A percentile compares a stretch with the other conserved stretches of the same genome.
These are phyloP conservation scores for Eucalyptus pumila DNA, from an alignment of 345 rosid species.

Conservation along the genomic window DNA sequence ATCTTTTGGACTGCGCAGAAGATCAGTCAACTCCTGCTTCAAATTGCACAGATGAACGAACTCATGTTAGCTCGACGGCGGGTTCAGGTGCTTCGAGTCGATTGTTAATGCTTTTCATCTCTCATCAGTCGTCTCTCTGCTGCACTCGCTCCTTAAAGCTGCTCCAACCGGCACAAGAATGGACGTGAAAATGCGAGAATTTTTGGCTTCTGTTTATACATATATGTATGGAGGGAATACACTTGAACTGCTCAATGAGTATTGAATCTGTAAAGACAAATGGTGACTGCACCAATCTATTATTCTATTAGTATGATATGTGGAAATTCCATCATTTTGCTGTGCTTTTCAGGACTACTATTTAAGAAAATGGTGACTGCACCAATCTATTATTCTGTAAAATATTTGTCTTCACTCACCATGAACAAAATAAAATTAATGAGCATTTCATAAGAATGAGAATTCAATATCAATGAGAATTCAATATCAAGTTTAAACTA, in stretches of 20 bases:
- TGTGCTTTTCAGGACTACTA: not conserved
- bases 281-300: not conserved
- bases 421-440: too few relatives aligned
- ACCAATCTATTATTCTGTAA: too few relatives aligned
- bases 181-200: not conserved
- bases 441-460: too few relatives aligned
- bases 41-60: slow-evolving; percentile 24
- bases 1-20: slow-evolving; percentile 14
- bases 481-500: too few relatives aligned
- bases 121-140: not conserved
- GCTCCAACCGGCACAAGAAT: not conserved
- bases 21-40: slow-evolving; percentile 26
- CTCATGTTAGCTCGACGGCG: slow-evolving; percentile 7
- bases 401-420: too few relatives aligned
- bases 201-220: not conserved
- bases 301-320: not conserved
- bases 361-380: not conserved
- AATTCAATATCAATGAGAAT: too few relatives aligned
- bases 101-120: not conserved
- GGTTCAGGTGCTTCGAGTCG: slow-evolving; percentile 28
- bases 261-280: not conserved
- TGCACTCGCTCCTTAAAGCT: not conserved
- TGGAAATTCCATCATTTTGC: not conserved
- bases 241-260: not conserved
- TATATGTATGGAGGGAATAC: not conserved